phyloP scores from a whole-genome alignment of 2,329 filamentous ascomycete species.

The Mycosphaerella sp. region DNA sequence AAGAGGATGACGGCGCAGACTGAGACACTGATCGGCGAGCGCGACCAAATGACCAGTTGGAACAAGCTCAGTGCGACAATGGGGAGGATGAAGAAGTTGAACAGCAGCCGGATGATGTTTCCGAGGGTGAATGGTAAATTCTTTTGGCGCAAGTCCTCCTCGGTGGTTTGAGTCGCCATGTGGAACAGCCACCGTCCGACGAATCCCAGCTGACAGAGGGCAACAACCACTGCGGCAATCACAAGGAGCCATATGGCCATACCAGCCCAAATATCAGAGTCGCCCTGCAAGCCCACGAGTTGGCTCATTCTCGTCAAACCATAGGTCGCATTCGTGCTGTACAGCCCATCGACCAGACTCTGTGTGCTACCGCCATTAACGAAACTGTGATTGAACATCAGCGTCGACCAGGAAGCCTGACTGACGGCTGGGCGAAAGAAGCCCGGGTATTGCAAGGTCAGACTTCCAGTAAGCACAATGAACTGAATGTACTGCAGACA shows the following conservation, averaged over 20 bases:
- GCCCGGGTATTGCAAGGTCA: constrained; percentile 84
- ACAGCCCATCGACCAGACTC: constrained; percentile 76
- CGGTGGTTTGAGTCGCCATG: constrained; percentile 60
- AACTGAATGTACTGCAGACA: constrained; percentile 98
- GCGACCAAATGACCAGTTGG: constrained; percentile 69
- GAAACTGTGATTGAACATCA: constrained; percentile 92
- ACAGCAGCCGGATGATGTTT: constrained; percentile 66
- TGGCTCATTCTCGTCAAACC: constrained; percentile 75
- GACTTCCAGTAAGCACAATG: constrained; percentile 74
- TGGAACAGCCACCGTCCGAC: constrained; percentile 68
- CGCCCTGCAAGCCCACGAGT: constrained; percentile 69
- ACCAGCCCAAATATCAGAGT: constrained; percentile 82
- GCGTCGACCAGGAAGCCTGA: constrained; percentile 76
- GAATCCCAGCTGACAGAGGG: constrained; percentile 72
- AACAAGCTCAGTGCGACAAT: constrained; percentile 83
- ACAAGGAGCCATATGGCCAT: constrained; percentile 87
- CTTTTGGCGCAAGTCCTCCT: constrained; percentile 84
- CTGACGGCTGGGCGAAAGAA: constrained; percentile 90
- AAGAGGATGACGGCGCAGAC: constrained; percentile 70
- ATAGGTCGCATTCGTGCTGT: constrained; percentile 68
- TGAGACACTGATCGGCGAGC: constrained; percentile 64
- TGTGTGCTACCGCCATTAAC: constrained; percentile 62
- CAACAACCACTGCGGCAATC: constrained; percentile 61
- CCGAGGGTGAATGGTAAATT: constrained; percentile 71
- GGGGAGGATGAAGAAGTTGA: constrained; percentile 87